phyloP scores from a whole-genome alignment of 1,284 basidiomycete genomes.

The Phellinidium pouzarii region DNA sequence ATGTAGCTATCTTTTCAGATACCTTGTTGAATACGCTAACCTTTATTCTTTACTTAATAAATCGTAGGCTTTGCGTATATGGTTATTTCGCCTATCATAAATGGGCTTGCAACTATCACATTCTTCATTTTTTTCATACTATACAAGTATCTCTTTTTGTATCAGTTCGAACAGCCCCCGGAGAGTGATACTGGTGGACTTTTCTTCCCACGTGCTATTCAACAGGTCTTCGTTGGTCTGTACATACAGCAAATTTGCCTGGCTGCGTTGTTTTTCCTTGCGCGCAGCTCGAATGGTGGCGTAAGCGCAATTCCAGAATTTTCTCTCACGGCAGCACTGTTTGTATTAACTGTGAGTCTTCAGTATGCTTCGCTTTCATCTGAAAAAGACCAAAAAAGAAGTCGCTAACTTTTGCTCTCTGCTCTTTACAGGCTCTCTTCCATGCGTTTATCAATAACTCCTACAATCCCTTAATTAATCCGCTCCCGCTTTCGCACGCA shows the following conservation, averaged over 20 bases:
- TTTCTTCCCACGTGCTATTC: slow-evolving; percentile 94
- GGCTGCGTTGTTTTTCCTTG: slow-evolving; percentile 84
- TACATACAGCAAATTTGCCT: slow-evolving; percentile 85
- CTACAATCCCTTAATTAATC: slow-evolving; percentile 55
- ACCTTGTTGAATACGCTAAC: not conserved
- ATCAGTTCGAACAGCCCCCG: slow-evolving; percentile 69
- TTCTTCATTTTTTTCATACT: slow-evolving; percentile 83
- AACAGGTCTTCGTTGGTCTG: slow-evolving; percentile 89
- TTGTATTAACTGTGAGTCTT: slow-evolving; percentile 69
- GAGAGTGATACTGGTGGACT: slow-evolving; percentile 84
- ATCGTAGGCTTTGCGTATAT: slow-evolving; percentile 67
- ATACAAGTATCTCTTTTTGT: slow-evolving; percentile 88
- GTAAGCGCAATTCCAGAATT: slow-evolving; percentile 65
- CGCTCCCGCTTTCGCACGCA: slow-evolving; percentile 73
- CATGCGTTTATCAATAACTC: slow-evolving; percentile 64
- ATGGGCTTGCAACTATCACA: slow-evolving; percentile 77
- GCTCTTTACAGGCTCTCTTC: slow-evolving; percentile 47
- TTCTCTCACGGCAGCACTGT: slow-evolving; percentile 77
- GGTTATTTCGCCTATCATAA: slow-evolving; percentile 91
- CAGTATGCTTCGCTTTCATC: too few species aligned
- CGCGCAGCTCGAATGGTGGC: slow-evolving; percentile 43
- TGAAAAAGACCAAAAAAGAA: too few species aligned
- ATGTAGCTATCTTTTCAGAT: slow-evolving; percentile 27
- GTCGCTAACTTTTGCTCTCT: not conserved
- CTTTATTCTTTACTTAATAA: not conserved